Conservation (phyloP, 1,139 yeast genomes). For the Hanseniaspora uvarum region DNA sequence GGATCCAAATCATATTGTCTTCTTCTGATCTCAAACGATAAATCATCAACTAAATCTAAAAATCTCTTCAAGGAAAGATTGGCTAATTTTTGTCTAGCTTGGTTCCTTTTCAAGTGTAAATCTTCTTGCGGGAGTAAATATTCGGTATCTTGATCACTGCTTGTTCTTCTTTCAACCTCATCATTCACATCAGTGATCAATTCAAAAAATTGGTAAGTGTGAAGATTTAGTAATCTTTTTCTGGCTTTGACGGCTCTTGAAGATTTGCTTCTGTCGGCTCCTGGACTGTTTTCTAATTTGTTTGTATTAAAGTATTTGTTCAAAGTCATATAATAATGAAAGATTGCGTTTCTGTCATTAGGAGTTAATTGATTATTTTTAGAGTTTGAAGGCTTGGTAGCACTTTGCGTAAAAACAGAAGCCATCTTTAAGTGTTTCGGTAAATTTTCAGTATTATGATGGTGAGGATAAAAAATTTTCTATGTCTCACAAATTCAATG, state of each 20-base stretch:
- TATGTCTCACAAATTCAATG: background rate
- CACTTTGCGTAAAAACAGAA: background rate
- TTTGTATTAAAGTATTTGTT: slow-evolving; percentile 5
- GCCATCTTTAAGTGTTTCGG: background rate
- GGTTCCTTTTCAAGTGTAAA: slow-evolving; percentile 89
- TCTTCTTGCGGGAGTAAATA: slow-evolving; percentile 57
- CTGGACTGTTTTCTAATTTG: background rate
- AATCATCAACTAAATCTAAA: slow-evolving; percentile 84
- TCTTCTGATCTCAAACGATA: slow-evolving; percentile 74
- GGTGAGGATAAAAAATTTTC: background rate
- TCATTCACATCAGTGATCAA: slow-evolving; percentile 88
- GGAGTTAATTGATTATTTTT: slow-evolving; percentile 1
- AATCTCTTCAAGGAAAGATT: slow-evolving; percentile 73
- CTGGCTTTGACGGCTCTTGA: slow-evolving; percentile 67
- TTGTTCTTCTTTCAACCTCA: slow-evolving; percentile 65
- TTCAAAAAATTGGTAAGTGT: slow-evolving; percentile 78
- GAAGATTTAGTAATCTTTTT: slow-evolving; percentile 69
- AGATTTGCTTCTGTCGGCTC: slow-evolving; percentile 31
- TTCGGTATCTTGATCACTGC: slow-evolving; percentile 44
- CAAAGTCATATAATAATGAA: slow-evolving; percentile 14
- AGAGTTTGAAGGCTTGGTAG: background rate
- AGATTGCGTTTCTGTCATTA: slow-evolving; percentile 15
- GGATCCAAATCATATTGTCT: slow-evolving; percentile 42
- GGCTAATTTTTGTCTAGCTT: slow-evolving; percentile 86
- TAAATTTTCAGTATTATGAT: too few relatives aligned